These are phyloP conservation scores for Hirsutella rhossiliensis DNA, from an alignment of 2,329 filamentous ascomycete species.

Conservation along the genomic window DNA sequence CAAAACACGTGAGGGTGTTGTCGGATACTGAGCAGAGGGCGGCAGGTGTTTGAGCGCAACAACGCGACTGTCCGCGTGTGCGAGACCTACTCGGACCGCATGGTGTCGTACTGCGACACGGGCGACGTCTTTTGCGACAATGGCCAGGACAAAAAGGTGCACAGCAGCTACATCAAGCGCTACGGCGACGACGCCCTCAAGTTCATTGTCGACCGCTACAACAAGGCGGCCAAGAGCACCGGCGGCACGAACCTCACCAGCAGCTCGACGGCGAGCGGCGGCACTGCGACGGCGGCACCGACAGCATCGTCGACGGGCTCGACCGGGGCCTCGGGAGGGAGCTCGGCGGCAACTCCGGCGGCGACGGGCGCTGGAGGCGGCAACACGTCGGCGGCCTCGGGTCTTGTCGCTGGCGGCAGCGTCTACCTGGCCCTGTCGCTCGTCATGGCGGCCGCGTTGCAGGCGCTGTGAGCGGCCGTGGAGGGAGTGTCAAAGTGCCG, in stretches of 20 bases:
- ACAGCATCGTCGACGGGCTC: neutral
- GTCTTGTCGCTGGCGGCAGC: neutral
- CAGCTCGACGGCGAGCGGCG: neutral
- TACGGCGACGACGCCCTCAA: conserved; percentile 22
- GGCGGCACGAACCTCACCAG: neutral
- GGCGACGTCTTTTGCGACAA: conserved; percentile 28
- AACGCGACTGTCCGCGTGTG: conserved; percentile 16
- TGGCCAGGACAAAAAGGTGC: conserved; percentile 16
- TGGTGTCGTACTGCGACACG: conserved; percentile 28
- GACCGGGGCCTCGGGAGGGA: neutral
- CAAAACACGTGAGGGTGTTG: neutral
- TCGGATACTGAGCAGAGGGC: neutral
- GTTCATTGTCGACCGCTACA: conserved; percentile 21
- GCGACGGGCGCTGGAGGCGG: neutral
- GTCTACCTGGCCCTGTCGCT: neutral
- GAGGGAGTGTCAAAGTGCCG: no score
- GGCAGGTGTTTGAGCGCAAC: conserved; percentile 24
- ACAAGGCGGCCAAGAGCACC: neutral
- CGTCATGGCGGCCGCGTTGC: neutral
- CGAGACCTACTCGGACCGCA: conserved; percentile 20
- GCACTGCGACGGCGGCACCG: neutral
- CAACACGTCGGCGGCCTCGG: neutral
- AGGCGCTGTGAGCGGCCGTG: neutral
- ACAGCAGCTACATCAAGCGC: conserved; percentile 21
- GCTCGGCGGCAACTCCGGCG: neutral